Conservation (phyloP, 2,329 filamentous ascomycete species). For the Colletotrichum abscissum region DNA sequence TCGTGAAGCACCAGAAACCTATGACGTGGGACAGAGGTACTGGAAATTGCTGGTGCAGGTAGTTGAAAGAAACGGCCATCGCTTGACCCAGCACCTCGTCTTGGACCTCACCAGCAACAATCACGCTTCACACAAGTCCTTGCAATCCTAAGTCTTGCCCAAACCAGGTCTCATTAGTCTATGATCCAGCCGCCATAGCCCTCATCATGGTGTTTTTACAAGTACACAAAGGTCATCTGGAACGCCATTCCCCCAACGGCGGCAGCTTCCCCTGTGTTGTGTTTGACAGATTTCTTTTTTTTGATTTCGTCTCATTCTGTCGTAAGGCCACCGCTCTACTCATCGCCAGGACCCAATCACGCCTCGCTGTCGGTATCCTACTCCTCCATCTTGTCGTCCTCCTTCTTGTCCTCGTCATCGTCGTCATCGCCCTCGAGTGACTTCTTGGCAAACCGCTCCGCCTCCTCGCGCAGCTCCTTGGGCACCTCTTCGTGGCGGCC, state of each 20-base stretch:
- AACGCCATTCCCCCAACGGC: background rate
- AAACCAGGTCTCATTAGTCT: constrained; percentile 37
- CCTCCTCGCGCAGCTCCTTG: constrained; percentile 89
- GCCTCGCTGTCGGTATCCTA: constrained; percentile 53
- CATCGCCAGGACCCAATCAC: background rate
- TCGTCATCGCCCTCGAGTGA: constrained; percentile 89
- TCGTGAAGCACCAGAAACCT: background rate
- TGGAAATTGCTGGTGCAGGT: background rate
- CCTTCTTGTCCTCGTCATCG: constrained; percentile 68
- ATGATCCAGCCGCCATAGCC: constrained; percentile 36
- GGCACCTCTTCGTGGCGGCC: constrained; percentile 94
- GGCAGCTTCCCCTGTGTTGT: constrained; percentile 1
- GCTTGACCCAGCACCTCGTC: background rate
- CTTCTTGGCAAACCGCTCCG: constrained; percentile 92
- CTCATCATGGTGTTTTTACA: constrained; percentile 38
- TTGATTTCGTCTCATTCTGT: constrained; percentile 14
- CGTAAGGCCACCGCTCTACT: constrained; percentile 8
- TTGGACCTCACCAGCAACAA: background rate
- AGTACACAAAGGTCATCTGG: constrained; percentile 26
- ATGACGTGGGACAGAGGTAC: background rate
- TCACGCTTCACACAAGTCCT: background rate
- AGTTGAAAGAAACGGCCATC: background rate
- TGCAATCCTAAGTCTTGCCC: background rate
- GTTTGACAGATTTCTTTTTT: constrained; percentile 28
- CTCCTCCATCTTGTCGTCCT: constrained; percentile 90